phyloP scores from a whole-genome alignment of 805 yeast genomes.

The Alloascoidea africana region DNA sequence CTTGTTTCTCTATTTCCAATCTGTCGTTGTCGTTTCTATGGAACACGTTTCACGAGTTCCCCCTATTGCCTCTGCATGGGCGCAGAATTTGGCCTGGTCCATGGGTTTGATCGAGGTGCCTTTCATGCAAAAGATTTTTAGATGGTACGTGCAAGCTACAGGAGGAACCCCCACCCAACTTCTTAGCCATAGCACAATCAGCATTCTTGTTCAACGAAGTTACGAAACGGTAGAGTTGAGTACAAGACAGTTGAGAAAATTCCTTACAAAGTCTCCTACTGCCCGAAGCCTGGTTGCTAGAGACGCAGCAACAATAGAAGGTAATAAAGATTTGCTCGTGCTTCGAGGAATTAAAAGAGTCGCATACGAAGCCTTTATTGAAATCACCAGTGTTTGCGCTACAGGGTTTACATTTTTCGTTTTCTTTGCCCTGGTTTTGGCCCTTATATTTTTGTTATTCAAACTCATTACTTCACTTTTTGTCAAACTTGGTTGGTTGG shows the following conservation, averaged over 20 bases:
- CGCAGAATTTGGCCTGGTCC: slow-evolving; percentile 88
- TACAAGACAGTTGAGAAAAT: slow-evolving; percentile 8
- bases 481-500: slow-evolving; percentile 30
- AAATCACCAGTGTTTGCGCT: slow-evolving; percentile 66
- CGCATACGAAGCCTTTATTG: slow-evolving; percentile 64
- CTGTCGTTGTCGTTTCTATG: slow-evolving; percentile 75
- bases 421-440: slow-evolving; percentile 57
- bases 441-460: slow-evolving; percentile 39
- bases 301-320: slow-evolving; percentile 22
- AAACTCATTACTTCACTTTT: slow-evolving; percentile 35
- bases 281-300: slow-evolving; percentile 18
- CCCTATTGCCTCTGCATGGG: slow-evolving; percentile 87
- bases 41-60: slow-evolving; percentile 76
- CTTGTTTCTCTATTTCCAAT: slow-evolving; percentile 75
- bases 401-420: slow-evolving; percentile 84
- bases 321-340: slow-evolving; percentile 46
- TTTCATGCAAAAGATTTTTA: slow-evolving; percentile 75
- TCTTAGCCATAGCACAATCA: slow-evolving; percentile 37
- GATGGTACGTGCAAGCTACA: slow-evolving; percentile 79
- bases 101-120: slow-evolving; percentile 71
- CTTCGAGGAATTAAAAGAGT: slow-evolving; percentile 80
- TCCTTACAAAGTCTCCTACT: slow-evolving; percentile 8
- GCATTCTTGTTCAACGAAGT: slow-evolving; percentile 58
- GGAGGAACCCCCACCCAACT: slow-evolving; percentile 75
- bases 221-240: slow-evolving; percentile 11